These are phyloP conservation scores for Gonapodya sp. DNA, from an alignment of 192 early-diverging fungal species.

Conservation along the genomic window DNA sequence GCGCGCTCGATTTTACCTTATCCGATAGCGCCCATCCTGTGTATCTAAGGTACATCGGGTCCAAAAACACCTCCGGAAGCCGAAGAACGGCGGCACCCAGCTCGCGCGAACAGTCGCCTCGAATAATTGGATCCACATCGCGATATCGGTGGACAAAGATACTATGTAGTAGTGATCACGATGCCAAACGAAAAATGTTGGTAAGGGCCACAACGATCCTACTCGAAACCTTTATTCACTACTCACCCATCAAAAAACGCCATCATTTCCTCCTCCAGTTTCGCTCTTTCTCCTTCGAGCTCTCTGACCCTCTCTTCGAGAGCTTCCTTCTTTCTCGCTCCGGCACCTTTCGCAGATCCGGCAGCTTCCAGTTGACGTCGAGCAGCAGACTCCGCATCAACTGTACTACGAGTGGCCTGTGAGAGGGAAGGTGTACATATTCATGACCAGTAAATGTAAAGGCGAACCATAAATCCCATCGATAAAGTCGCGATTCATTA, in stretches of 20 bases:
- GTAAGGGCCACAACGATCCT: neutral
- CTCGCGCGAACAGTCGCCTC: slow-evolving; percentile 71
- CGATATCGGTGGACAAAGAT: slow-evolving; percentile 85
- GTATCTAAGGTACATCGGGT: slow-evolving; percentile 67
- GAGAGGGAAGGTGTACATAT: neutral
- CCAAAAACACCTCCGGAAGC: slow-evolving; percentile 62
- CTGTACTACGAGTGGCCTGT: slow-evolving; percentile 25
- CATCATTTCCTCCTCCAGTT: slow-evolving; percentile 46
- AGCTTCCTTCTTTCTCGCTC: slow-evolving; percentile 16
- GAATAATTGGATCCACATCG: slow-evolving; percentile 76
- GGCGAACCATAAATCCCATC: too few relatives aligned
- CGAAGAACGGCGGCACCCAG: slow-evolving; percentile 68
- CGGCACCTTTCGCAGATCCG: slow-evolving; percentile 34
- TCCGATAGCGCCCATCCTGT: slow-evolving; percentile 83
- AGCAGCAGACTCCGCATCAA: slow-evolving; percentile 49
- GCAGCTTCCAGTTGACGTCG: slow-evolving; percentile 49
- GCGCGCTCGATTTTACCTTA: slow-evolving; percentile 26
- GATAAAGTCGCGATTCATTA: too few relatives aligned
- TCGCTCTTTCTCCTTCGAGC: slow-evolving; percentile 43
- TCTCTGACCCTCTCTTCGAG: slow-evolving; percentile 31
- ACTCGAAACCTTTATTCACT: slow-evolving; percentile 8
- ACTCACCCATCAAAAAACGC: slow-evolving; percentile 68
- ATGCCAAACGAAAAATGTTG: slow-evolving; percentile 5
- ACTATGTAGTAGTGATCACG: slow-evolving; percentile 19
- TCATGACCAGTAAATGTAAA: too few relatives aligned